phyloP scores from a whole-genome alignment of 2,329 filamentous ascomycete genomes.

The Beauveria sp. region DNA sequence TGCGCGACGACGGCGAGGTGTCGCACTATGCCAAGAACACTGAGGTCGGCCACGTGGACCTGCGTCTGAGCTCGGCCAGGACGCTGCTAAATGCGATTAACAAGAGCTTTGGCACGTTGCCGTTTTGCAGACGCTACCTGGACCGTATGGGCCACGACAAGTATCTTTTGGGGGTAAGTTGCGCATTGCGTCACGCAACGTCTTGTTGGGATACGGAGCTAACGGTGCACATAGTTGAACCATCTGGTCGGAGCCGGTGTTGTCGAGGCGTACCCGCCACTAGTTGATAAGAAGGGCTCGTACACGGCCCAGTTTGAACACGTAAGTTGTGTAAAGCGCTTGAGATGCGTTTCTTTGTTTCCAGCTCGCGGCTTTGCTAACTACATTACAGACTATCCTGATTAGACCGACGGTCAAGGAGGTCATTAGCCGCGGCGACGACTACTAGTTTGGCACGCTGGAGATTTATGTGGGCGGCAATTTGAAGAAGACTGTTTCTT shows the following conservation, averaged over 20 bases:
- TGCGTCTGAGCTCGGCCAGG: conserved; percentile 76
- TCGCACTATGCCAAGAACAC: conserved; percentile 77
- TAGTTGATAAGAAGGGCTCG: conserved; percentile 87
- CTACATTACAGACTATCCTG: conserved; percentile 55
- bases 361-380: conserved; percentile 11
- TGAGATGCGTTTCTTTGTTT: neutral
- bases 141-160: conserved; percentile 92
- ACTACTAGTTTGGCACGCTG: conserved; percentile 51
- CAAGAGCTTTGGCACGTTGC: conserved; percentile 92
- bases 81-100: conserved; percentile 81
- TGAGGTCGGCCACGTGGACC: conserved; percentile 67
- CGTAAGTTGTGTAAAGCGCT: conserved; percentile 50
- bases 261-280: conserved; percentile 82
- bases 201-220: neutral
- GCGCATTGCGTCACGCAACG: too few species aligned
- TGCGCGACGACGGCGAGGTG: conserved; percentile 79
- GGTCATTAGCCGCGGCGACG: conserved; percentile 77
- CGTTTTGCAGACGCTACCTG: conserved; percentile 84
- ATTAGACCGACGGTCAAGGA: conserved; percentile 77
- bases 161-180: conserved; percentile 75
- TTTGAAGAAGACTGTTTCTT: neutral
- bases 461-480: neutral
- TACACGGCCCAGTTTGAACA: conserved; percentile 95
- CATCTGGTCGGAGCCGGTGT: conserved; percentile 76
- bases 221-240: conserved; percentile 55